Evolutionary conservation across 352 stramenopile genomes (phyloP).

Genomic region (Pythium guiyangense): DNA sequence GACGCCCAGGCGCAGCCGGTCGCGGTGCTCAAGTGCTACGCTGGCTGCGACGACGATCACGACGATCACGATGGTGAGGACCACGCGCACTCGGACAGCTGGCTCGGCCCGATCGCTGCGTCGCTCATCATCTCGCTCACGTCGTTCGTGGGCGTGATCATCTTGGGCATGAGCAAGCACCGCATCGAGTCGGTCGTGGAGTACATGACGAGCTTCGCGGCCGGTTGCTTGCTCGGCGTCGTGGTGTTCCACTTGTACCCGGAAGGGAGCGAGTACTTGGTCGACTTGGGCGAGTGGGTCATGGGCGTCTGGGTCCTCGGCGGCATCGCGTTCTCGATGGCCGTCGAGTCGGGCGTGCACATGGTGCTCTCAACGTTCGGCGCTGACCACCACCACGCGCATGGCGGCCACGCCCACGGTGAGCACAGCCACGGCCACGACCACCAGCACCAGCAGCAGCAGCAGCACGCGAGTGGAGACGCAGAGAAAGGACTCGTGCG

Average conservation of each 20-base stretch:
- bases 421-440: slow-evolving; percentile 16
- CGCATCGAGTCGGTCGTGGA: slow-evolving; percentile 12
- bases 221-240: slow-evolving; percentile 29
- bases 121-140: slow-evolving; percentile 20
- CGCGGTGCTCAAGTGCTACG: slow-evolving; percentile 6
- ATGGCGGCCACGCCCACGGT: slow-evolving; percentile 8
- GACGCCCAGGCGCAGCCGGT: not conserved
- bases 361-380: slow-evolving; percentile 20
- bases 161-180: slow-evolving; percentile 18
- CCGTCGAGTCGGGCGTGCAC: slow-evolving; percentile 23
- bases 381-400: slow-evolving; percentile 8
- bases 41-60: slow-evolving; percentile 1
- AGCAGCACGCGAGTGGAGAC: slow-evolving; percentile 10
- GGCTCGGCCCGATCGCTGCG: slow-evolving; percentile 17
- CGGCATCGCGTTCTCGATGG: slow-evolving; percentile 27
- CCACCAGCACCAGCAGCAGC: slow-evolving; percentile 28
- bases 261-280: slow-evolving; percentile 25
- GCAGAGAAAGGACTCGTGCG: too few relatives aligned
- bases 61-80: not conserved
- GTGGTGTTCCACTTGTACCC: slow-evolving; percentile 35
- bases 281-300: slow-evolving; percentile 23
- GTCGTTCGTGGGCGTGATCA: slow-evolving; percentile 21
- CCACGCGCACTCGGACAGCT: slow-evolving; percentile 1
- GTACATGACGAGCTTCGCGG: slow-evolving; percentile 19
- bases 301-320: slow-evolving; percentile 23